Evolutionary conservation across 176 grass and related monocot genomes (phyloP).

Genomic region (Oryza nivara): DNA sequence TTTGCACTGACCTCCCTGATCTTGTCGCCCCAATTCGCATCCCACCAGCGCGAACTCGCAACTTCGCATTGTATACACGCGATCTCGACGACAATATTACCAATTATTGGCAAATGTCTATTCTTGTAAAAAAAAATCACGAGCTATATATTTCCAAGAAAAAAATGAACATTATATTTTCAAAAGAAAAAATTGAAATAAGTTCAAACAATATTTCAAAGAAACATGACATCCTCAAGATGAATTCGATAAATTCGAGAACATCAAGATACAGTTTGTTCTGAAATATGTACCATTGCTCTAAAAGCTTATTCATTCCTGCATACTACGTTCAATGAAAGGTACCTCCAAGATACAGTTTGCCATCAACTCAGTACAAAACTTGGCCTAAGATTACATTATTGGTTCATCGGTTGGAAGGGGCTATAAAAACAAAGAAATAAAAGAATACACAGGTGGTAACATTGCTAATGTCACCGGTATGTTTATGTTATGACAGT

Average conservation of each 20-base stretch:
- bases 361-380: constrained; percentile 25
- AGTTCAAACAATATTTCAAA: not conserved
- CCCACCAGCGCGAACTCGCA: too few relatives aligned
- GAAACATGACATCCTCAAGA: not conserved
- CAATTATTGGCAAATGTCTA: too few relatives aligned
- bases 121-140: too few relatives aligned
- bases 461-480: not conserved
- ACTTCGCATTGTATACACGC: too few relatives aligned
- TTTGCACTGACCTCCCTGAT: too few relatives aligned
- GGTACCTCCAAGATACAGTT: constrained; percentile 7
- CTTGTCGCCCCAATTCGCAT: too few relatives aligned
- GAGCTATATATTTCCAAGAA: too few relatives aligned
- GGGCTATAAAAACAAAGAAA: constrained; percentile 6
- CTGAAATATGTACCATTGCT: not conserved
- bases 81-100: too few relatives aligned
- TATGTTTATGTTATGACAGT: constrained; percentile 75
- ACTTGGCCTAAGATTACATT: constrained; percentile 7
- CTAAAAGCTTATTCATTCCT: not conserved
- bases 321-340: not conserved
- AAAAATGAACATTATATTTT: too few relatives aligned
- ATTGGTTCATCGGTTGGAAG: not conserved
- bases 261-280: not conserved
- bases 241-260: not conserved
- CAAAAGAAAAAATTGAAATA: too few relatives aligned
- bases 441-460: constrained; percentile 34